Evolutionary conservation across 257 asterid genomes (phyloP).

Genomic region (Henckelia pumila): DNA sequence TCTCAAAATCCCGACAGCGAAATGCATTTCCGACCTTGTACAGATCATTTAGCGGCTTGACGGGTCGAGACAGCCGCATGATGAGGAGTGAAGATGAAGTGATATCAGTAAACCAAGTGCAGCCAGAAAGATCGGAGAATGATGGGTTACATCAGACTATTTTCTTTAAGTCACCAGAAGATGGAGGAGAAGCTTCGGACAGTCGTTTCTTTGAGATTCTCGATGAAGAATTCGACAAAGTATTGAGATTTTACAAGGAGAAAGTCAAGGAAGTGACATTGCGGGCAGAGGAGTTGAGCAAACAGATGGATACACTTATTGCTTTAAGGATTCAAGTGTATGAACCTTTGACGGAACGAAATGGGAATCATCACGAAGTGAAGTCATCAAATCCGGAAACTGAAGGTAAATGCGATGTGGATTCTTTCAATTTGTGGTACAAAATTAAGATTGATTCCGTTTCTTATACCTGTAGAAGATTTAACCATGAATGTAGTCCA

Average conservation of each 20-base stretch:
- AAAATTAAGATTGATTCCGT: neutral
- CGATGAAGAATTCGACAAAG: constrained; percentile 75
- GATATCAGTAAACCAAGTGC: constrained; percentile 47
- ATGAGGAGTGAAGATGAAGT: constrained; percentile 57
- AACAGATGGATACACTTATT: no score
- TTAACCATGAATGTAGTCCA: neutral
- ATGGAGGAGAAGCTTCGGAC: constrained; percentile 68
- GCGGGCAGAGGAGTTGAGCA: constrained; percentile 58
- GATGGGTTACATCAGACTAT: constrained; percentile 42
- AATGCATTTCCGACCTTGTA: constrained; percentile 45
- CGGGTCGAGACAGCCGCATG: constrained; percentile 27
- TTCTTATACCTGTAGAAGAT: neutral
- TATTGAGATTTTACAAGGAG: constrained; percentile 45
- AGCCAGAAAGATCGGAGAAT: constrained; percentile 32
- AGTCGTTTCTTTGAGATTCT: constrained; percentile 50
- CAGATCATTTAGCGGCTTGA: constrained; percentile 81
- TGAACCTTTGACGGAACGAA: constrained; percentile 36
- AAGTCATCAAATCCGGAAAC: constrained; percentile 29
- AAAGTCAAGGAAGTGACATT: constrained; percentile 44
- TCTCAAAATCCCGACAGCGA: constrained; percentile 30
- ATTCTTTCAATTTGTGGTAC: no score
- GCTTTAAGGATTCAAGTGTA: constrained; percentile 64
- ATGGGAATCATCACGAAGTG: constrained; percentile 6
- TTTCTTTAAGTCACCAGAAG: constrained; percentile 61
- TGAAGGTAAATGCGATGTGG: neutral